phyloP scores from a whole-genome alignment of 2,329 filamentous ascomycete species.

The Colletotrichum kahawae region DNA sequence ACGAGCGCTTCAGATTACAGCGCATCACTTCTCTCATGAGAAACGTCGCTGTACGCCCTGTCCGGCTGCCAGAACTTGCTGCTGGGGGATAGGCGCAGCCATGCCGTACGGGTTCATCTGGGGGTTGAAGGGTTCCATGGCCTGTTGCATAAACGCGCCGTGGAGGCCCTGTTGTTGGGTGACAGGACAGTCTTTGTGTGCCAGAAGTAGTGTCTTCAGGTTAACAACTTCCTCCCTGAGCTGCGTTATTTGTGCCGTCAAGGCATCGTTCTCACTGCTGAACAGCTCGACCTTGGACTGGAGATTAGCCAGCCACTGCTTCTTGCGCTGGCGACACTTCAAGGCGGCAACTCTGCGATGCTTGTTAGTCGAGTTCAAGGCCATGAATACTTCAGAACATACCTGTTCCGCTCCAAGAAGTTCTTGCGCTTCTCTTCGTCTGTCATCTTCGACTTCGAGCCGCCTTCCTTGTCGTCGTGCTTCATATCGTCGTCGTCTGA shows the following conservation, averaged over 20 bases:
- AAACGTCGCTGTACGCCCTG: constrained; percentile 61
- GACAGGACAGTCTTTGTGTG: constrained; percentile 95
- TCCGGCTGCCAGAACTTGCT: constrained; percentile 59
- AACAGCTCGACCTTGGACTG: constrained; percentile 95
- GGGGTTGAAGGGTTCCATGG: constrained; percentile 58
- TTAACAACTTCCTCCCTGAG: constrained; percentile 93
- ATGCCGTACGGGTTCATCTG: constrained; percentile 67
- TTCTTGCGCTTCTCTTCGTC: constrained; percentile 99
- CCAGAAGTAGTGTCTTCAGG: constrained; percentile 88
- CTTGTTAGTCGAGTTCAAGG: constrained; percentile 25
- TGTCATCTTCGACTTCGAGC: constrained; percentile 82
- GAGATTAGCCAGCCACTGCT: constrained; percentile 96
- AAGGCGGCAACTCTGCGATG: constrained; percentile 82
- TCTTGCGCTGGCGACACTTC: constrained; percentile 97
- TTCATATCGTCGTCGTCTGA: constrained; percentile 53
- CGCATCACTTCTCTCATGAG: constrained; percentile 46
- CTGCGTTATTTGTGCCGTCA: constrained; percentile 82
- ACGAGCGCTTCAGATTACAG: background rate
- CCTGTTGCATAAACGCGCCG: constrained; percentile 59
- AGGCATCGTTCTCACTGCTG: constrained; percentile 86
- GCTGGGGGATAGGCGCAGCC: constrained; percentile 55
- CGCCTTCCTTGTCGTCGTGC: constrained; percentile 54
- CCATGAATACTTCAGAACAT: constrained; percentile 35
- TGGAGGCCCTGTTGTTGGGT: constrained; percentile 83
- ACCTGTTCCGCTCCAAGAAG: constrained; percentile 96